Conservation (phyloP, 257 asterid species). For the Haberlea rhodopensis region DNA sequence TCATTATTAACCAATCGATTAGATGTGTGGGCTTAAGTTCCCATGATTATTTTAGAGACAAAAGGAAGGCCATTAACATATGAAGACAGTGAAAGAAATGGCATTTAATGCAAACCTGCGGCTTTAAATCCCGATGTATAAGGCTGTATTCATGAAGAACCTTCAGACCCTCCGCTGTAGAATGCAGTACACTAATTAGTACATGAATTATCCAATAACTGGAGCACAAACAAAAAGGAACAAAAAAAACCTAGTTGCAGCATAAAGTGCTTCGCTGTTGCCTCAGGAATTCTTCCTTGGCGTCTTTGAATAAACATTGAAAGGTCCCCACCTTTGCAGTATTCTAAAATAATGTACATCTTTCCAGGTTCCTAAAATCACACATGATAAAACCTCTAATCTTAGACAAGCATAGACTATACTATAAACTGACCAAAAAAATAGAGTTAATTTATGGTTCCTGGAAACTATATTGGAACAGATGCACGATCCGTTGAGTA, state of each 20-base stretch:
- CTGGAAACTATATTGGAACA: not conserved
- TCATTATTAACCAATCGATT: slow-evolving; percentile 5
- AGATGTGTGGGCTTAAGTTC: slow-evolving; percentile 11
- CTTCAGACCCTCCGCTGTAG: slow-evolving; percentile 84
- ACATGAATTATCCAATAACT: not conserved
- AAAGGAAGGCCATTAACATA: not conserved
- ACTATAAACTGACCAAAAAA: not conserved
- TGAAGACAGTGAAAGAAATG: slow-evolving; percentile 8
- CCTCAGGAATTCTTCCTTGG: slow-evolving; percentile 76
- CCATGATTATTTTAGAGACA: slow-evolving; percentile 4
- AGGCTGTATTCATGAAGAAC: slow-evolving; percentile 78
- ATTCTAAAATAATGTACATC: slow-evolving; percentile 80
- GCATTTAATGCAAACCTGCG: slow-evolving; percentile 63
- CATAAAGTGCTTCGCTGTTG: slow-evolving; percentile 86
- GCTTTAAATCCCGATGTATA: slow-evolving; percentile 91
- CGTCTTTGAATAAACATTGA: slow-evolving; percentile 65
- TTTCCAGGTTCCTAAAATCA: slow-evolving; percentile 75
- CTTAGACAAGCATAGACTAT: not conserved
- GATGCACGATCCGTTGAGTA: slow-evolving; percentile 1
- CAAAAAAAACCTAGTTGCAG: slow-evolving; percentile 70
- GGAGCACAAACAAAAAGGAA: slow-evolving; percentile 15
- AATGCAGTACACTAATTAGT: slow-evolving; percentile 19
- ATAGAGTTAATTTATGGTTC: not conserved
- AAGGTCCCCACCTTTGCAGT: slow-evolving; percentile 96
- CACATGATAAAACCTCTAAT: slow-evolving; percentile 13